phyloP scores from a whole-genome alignment of 2,329 filamentous ascomycete species.

The Cladosporium colombiae region DNA sequence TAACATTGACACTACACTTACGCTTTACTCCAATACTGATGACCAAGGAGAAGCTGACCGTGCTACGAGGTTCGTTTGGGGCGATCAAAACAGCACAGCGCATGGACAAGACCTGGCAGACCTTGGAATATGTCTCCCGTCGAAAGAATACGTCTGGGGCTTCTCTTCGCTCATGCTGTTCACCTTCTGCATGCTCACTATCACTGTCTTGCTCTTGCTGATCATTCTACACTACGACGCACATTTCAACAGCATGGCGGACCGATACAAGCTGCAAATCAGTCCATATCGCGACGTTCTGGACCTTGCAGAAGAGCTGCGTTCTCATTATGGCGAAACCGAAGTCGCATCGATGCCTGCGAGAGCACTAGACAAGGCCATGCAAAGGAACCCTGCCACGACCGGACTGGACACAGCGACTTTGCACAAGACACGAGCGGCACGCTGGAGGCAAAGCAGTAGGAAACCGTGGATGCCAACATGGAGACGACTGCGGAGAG shows the following conservation, averaged over 20 bases:
- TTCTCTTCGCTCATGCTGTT: constrained; percentile 25
- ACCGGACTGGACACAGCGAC: constrained; percentile 1
- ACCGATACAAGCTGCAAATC: constrained; percentile 50
- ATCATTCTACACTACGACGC: constrained; percentile 19
- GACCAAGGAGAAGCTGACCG: neutral
- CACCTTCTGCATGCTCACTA: constrained; percentile 22
- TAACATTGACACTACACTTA: neutral
- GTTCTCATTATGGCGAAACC: constrained; percentile 15
- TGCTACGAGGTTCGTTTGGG: neutral
- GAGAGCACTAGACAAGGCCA: constrained; percentile 16
- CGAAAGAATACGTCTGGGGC: constrained; percentile 19
- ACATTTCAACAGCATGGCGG: constrained; percentile 51
- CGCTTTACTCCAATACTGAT: neutral
- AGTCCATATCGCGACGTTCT: constrained; percentile 23
- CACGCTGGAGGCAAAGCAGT: neutral
- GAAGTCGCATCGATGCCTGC: constrained; percentile 18
- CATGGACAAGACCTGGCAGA: neutral
- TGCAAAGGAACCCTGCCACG: neutral
- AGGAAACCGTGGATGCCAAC: neutral
- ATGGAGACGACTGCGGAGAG: neutral
- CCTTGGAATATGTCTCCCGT: neutral
- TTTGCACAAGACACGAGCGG: neutral
- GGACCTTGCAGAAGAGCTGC: constrained; percentile 21
- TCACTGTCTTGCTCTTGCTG: constrained; percentile 12
- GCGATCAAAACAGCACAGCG: neutral